Conservation (phyloP, 1,139 yeast genomes). For the Geotrichum bryndzae region DNA sequence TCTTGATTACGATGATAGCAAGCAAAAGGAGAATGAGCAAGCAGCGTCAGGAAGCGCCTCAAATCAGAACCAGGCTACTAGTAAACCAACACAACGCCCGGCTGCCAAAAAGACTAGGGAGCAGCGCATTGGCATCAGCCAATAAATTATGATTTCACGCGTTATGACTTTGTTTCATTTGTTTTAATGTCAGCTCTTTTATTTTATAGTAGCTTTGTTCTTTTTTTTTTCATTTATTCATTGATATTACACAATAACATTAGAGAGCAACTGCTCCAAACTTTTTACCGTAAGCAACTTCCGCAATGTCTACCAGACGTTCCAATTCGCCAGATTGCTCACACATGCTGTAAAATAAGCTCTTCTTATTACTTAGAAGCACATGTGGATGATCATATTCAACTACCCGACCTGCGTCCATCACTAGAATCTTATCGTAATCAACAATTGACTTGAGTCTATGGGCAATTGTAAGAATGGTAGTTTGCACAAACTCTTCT, state of each 20-base stretch:
- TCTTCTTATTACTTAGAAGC: conserved; percentile 54
- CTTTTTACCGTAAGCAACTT: conserved; percentile 37
- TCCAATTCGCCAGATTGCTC: conserved; percentile 89
- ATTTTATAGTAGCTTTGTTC: neutral
- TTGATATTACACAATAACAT: neutral
- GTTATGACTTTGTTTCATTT: neutral
- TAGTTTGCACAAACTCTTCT: conserved; percentile 72
- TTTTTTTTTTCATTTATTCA: neutral
- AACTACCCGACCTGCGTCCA: conserved; percentile 85
- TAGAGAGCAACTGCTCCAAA: neutral
- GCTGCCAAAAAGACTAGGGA: conserved; percentile 9
- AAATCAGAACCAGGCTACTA: neutral
- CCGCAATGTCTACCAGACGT: conserved; percentile 63
- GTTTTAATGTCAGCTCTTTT: neutral
- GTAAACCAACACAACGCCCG: neutral
- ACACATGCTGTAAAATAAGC: conserved; percentile 84
- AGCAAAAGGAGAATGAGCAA: conserved; percentile 18
- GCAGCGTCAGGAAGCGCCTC: neutral
- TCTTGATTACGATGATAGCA: conserved; percentile 51
- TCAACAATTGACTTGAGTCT: conserved; percentile 89
- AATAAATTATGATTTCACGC: neutral
- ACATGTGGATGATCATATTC: conserved; percentile 86
- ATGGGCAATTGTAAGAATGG: conserved; percentile 93
- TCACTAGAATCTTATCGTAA: conserved; percentile 88
- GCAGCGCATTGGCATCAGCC: conserved; percentile 13